Base-by-base conservation (phyloP, 2,329 filamentous ascomycete genomes). In the Paramyrothecium roridum region DNA sequence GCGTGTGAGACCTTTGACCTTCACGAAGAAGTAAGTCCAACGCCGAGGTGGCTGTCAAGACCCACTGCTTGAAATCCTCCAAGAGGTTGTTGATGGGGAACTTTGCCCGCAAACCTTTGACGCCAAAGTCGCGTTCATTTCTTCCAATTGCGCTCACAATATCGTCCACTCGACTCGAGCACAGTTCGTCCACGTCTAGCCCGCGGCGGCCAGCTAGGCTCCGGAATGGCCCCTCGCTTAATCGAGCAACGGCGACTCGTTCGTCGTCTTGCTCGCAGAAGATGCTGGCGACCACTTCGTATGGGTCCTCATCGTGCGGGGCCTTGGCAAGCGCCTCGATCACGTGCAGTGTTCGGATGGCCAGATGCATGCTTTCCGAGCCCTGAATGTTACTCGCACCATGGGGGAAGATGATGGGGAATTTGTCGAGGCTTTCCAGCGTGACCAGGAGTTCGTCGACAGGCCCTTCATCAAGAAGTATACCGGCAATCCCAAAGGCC, bases 331-430 rank as follows among this genome's bases (percentile, higher is more conserved):
- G 55, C 2, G 37, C 48, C 46, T 69, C 65, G 20, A 78, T 67
- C 47, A 70, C 60, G 40, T 63, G 60, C 50, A 69, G 67, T 0
- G 72, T 75, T 47, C 75, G 74, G 23, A 78, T 67, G 3, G 69
- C 61, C 22, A 78, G 37, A 19, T 43, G 37, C 37, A 43, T 16
- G n/a, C 4, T 43, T 19, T 43, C 37, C 13, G 37, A 6, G 13
- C 37, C 37, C 12, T 43, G 6, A 43, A 43, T 43, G 37, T 13
- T 43, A 13, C 37, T 43, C 7, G 12, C 37, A 43, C 37, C 37
- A 13, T 43, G 12, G 13, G 37, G 37, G 46, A 48, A 48, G 46
- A 48, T 13, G 46, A 23, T 20, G 17, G 17, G 46, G 46, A 58
- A 59, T 3, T 43, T 23, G 47, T 75, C 66, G 10, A 76, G 58